phyloP scores from a whole-genome alignment of 257 asterid genomes.

The Schizonepeta tenuifolia region DNA sequence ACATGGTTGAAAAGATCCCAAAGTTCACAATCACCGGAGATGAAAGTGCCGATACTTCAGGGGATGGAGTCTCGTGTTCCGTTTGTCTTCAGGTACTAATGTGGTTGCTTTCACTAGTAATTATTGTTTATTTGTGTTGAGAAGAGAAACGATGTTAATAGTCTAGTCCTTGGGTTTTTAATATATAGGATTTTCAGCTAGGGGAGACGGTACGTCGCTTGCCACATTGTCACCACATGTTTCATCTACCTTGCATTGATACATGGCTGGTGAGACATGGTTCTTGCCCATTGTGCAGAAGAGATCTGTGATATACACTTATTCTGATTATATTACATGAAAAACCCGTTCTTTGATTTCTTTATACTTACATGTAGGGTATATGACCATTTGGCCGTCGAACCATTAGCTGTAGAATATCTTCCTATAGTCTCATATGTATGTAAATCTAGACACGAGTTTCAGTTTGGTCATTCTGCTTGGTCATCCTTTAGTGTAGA shows the following conservation, averaged over 20 bases:
- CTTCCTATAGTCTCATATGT: conserved; percentile 33
- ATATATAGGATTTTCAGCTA: conserved; percentile 74
- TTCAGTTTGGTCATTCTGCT: conserved; percentile 42
- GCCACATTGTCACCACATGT: conserved; percentile 92
- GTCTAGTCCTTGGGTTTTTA: not conserved
- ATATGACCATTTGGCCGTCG: conserved; percentile 36
- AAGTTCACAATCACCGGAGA: conserved; percentile 63
- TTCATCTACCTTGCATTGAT: conserved; percentile 93
- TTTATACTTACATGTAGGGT: conserved; percentile 44
- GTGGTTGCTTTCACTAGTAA: not conserved
- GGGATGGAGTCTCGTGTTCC: conserved; percentile 86
- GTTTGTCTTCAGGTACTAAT: conserved; percentile 90
- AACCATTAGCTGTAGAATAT: conserved; percentile 40
- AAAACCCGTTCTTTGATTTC: conserved; percentile 42
- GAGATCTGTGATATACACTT: conserved; percentile 69
- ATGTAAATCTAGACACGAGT: conserved; percentile 41
- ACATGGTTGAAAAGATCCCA: conserved; percentile 87
- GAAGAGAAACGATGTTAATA: conserved; percentile 24
- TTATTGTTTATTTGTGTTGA: not conserved
- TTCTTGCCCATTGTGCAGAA: conserved; percentile 96
- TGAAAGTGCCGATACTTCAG: conserved; percentile 65
- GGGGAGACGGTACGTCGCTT: conserved; percentile 88
- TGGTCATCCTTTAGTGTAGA: conserved; percentile 51
- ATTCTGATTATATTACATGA: conserved; percentile 36
- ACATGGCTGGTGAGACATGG: conserved; percentile 96